phyloP scores from a whole-genome alignment of 2,329 filamentous ascomycete species.

The Fusarium chuoi region DNA sequence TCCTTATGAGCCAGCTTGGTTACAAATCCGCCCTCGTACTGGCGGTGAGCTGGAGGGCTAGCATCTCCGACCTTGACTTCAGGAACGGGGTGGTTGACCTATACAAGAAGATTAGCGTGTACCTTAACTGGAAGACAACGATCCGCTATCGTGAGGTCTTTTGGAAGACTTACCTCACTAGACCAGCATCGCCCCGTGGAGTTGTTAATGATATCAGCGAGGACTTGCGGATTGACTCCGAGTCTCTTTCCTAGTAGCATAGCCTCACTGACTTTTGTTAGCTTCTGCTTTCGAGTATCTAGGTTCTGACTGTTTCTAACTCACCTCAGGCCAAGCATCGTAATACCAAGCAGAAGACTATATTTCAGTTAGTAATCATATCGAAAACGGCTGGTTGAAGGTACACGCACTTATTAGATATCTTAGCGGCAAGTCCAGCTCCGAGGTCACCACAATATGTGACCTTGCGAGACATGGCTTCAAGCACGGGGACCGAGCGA shows the following conservation, averaged over 20 bases:
- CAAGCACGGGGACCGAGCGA: neutral
- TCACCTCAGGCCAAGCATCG: neutral
- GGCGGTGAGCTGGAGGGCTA: neutral
- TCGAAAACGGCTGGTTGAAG: too few species aligned
- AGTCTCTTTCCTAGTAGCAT: neutral
- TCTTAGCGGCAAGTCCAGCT: neutral
- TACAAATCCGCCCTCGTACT: neutral
- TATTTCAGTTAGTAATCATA: neutral
- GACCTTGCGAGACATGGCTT: neutral
- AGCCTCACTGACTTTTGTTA: neutral
- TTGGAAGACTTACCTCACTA: neutral
- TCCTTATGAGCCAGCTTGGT: neutral
- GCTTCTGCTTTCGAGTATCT: too few species aligned
- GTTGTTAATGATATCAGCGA: neutral
- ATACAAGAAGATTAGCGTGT: neutral
- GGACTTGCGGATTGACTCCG: neutral
- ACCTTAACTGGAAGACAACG: accelerated
- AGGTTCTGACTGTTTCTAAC: too few species aligned
- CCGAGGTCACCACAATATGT: neutral
- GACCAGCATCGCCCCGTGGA: neutral
- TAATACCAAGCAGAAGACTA: neutral
- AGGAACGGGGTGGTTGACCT: neutral
- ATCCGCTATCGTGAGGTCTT: too few species aligned
- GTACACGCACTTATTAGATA: neutral
- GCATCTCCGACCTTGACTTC: neutral